Base-by-base conservation (phyloP, 2,329 filamentous ascomycete species). In the Escovopsis sp. region DNA sequence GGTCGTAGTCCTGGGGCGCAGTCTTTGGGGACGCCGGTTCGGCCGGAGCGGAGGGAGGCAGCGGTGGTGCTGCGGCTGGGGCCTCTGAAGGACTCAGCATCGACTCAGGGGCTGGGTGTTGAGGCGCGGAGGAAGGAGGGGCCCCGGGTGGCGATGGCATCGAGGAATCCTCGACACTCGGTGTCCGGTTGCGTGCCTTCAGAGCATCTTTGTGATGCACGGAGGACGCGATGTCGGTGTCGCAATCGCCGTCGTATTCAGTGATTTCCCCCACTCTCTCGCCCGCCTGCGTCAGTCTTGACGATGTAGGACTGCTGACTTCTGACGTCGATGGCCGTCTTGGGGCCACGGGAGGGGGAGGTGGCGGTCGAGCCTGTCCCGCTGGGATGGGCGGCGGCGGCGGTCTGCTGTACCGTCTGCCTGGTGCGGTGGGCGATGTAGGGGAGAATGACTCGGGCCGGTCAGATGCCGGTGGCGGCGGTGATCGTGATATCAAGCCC, bases 171-270 rank as follows among this genome's bases (percentile, higher is more conserved):
- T 93, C 86, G 41, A 83, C 57, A 55, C 84, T 93, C 7, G 81
- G 76, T 37, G 89, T 84, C 41, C 81, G 75, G 7, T 72, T 75
- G 58, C 94, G 86, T 8, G 84, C 67, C 59, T 89, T 94, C 46
- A 96, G 62, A 1, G 89, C 88, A 63, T 94, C 89, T 61, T 94
- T 95, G 60, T 94, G 86, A 43, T 84, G 85, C n/a, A 77, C 86
- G 9, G 85, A 81, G n/a, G 88, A 85, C 2, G 83, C 88, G 56
- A 96, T 96, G 57, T 96, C 91, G 7, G 91, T 96, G 52, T 96
- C 91, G 57, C 96, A 96, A 56, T 96, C 91, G 7, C 89, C 91
- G 57, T 98, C 91, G 55, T 96, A 96, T 55, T 95, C 89, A 0
- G 86, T 93, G 30, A 86, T 73, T 53, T 93, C 87, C 24, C 77